Evolutionary conservation across 306 rosid species (phyloP), one percentile per base, ranked within the genome.

Genomic region (Citrullus colocynthis): DNA sequence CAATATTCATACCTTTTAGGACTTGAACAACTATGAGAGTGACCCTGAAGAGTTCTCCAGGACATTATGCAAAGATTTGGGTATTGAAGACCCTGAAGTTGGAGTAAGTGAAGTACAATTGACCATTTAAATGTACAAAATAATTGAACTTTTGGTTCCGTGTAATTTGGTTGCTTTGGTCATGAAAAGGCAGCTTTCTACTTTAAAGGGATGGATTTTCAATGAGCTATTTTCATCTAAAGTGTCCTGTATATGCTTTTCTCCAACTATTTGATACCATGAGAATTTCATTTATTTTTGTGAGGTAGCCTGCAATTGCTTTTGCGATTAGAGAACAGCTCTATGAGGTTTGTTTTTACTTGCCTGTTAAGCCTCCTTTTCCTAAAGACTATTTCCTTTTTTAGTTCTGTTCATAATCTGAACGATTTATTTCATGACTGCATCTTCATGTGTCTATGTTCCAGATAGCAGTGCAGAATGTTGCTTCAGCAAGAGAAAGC

Each of bases 11-110:
- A 45, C 41, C 63, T 85, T 88, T 78, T 81, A 92, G 97, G 99
- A 95, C 88, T 84, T 92, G 92, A 89, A 90, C 89, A 92, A 95
- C 88, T 89, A 87, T 21, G 99, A 92, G 85, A 92, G 98, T 74
- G 98, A 95, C 70, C 97, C 97, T 6, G 99, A 95, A 91, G 97
- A 95, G 87, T 90, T 95, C 80, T 89, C 97, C 9, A 90, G 89
- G 81, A 88, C 79, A 84, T 83, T 95, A 75, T 90, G 99, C 87
- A 84, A 75, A 81, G 99, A 92, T 85, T 88, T 89, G 91, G 97
- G 79, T 73, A 89, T 95, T 82, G 88, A 87, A 76, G 97, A 95
- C 81, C 97, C 96, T 64, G 97, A 92, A 89, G 97, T 89, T 84
- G 97, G 96, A 76, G 98, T 94, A 87, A 94, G 98, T 84, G 55